Conservation (phyloP, 352 stramenopile species). For the Phytophthora fragariaefolia region DNA sequence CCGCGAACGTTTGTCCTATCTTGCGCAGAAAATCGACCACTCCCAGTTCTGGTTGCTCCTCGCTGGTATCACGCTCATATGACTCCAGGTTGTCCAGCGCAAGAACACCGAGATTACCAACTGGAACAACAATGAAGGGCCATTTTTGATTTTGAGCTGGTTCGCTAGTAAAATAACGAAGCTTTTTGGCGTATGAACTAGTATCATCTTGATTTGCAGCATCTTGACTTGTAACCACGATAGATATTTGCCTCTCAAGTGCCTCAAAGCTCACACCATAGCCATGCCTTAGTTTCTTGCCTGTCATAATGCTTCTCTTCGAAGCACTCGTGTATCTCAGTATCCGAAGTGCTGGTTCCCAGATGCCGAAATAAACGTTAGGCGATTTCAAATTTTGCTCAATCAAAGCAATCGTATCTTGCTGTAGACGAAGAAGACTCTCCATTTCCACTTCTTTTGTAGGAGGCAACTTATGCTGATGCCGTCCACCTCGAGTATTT, state of each 20-base stretch:
- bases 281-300: constrained; percentile 63
- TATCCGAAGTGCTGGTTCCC: constrained; percentile 53
- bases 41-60: constrained; percentile 69
- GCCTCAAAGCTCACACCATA: constrained; percentile 66
- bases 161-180: constrained; percentile 53
- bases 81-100: constrained; percentile 68
- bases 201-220: constrained; percentile 3
- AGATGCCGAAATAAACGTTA: constrained; percentile 69
- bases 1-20: constrained; percentile 39
- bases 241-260: constrained; percentile 42
- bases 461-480: constrained; percentile 28
- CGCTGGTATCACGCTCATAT: constrained; percentile 48
- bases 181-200: constrained; percentile 16
- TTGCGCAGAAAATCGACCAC: constrained; percentile 78
- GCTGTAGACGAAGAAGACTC: constrained; percentile 43
- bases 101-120: constrained; percentile 56
- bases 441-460: constrained; percentile 58
- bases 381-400: constrained; percentile 41
- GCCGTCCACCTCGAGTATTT: constrained; percentile 7
- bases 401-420: constrained; percentile 41
- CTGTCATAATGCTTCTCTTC: constrained; percentile 55
- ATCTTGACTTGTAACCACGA: constrained; percentile 49
- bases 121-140: constrained; percentile 72
- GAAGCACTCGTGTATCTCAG: constrained; percentile 67
- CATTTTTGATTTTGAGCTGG: constrained; percentile 35